Conservation (phyloP, 192 early-diverging fungal species). For the Funneliformis mosseae region DNA sequence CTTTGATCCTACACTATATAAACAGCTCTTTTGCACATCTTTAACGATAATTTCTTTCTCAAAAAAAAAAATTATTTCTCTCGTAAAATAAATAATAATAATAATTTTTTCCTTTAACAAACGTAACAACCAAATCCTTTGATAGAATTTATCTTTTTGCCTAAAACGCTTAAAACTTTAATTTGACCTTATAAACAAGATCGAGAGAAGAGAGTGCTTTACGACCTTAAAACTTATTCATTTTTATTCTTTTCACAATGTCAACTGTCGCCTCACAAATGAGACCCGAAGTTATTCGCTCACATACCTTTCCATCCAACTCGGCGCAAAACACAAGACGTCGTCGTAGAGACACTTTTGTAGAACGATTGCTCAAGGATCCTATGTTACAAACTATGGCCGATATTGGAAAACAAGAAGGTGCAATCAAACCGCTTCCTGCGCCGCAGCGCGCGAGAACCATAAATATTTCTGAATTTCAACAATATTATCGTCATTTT, state of each 20-base stretch:
- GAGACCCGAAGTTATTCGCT: not conserved
- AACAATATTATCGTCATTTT: conserved; percentile 2
- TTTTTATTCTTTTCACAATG: not conserved
- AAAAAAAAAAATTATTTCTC: not conserved
- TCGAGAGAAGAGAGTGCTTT: not conserved
- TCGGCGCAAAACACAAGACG: not conserved
- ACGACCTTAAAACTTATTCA: too few relatives aligned
- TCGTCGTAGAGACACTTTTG: conserved; percentile 2
- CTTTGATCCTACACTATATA: not conserved
- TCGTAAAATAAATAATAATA: not conserved
- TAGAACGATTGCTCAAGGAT: conserved; percentile 24
- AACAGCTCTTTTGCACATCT: not conserved
- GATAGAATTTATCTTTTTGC: not conserved
- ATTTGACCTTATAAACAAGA: not conserved
- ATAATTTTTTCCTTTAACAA: not conserved
- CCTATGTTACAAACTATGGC: conserved; percentile 34
- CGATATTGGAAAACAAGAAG: conserved; percentile 30
- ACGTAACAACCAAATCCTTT: too few relatives aligned
- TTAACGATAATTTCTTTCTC: not conserved
- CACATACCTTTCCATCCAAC: not conserved
- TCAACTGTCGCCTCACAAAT: not conserved
- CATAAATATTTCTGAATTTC: not conserved
- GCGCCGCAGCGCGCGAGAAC: conserved; percentile 12
- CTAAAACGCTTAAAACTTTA: conserved; percentile 6
- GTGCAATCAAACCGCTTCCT: conserved; percentile 13